These are phyloP conservation scores for Urtica urens DNA, from an alignment of 306 rosid genomes.

Conservation along the genomic window DNA sequence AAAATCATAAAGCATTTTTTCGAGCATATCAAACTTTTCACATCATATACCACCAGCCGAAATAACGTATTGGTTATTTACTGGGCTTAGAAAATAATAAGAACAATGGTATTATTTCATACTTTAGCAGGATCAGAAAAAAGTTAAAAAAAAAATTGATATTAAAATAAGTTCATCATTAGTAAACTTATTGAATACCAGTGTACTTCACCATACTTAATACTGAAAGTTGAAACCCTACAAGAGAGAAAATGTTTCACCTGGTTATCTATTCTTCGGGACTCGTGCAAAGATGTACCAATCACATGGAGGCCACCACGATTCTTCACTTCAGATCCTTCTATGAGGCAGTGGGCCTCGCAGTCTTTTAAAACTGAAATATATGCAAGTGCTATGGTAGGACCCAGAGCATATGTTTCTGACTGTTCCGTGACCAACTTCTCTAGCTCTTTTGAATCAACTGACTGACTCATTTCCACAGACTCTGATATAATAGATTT, in stretches of 20 bases:
- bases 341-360: constrained; percentile 60
- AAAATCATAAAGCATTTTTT: too few species aligned
- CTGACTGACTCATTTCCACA: constrained; percentile 77
- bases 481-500: constrained; percentile 73
- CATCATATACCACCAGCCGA: too few species aligned
- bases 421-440: constrained; percentile 65
- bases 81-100: too few species aligned
- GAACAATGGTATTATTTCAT: too few species aligned
- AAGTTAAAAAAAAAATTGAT: too few species aligned
- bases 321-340: constrained; percentile 85
- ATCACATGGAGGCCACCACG: constrained; percentile 97
- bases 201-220: too few species aligned
- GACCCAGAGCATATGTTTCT: constrained; percentile 88
- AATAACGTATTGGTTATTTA: too few species aligned
- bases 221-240: too few species aligned
- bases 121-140: too few species aligned
- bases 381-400: constrained; percentile 74
- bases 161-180: too few species aligned
- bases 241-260: constrained; percentile 18
- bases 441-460: constrained; percentile 53
- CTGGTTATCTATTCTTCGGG: constrained; percentile 98
- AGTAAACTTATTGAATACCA: too few species aligned
- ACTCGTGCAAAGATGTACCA: constrained; percentile 91
- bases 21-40: too few species aligned
- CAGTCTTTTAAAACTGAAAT: constrained; percentile 74